Conservation (phyloP, 495 filamentous ascomycete genomes). For the Annulohypoxylon bovei region DNA sequence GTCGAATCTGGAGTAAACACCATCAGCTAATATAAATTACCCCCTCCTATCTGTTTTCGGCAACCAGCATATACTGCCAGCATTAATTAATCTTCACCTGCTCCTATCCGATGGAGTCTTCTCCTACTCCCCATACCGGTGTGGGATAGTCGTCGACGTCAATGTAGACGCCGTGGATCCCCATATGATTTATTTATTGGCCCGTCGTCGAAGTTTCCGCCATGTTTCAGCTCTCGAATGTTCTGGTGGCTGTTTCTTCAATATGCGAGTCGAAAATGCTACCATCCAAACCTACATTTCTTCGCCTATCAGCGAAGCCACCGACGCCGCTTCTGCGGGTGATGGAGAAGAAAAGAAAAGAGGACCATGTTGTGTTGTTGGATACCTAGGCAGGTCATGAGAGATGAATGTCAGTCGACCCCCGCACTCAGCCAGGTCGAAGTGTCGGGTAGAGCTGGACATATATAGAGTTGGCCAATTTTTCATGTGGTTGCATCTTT, state of each 20-base stretch:
- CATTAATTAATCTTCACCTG: constrained; percentile 12
- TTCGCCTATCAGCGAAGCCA: not conserved
- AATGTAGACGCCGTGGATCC: not conserved
- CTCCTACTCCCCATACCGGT: not conserved
- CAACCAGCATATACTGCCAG: constrained; percentile 2
- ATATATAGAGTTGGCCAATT: not conserved
- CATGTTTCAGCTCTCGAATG: constrained; percentile 2
- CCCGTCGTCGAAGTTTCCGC: not conserved
- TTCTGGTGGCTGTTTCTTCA: not conserved
- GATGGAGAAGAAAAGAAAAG: not conserved
- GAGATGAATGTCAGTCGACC: not conserved
- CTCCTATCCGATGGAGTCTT: not conserved
- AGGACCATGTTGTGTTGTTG: not conserved
- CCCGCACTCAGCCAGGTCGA: constrained; percentile 7
- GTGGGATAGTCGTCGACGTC: constrained; percentile 2
- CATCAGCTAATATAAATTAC: constrained; percentile 25
- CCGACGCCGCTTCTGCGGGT: not conserved
- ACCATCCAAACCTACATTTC: not conserved
- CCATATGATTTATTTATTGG: constrained; percentile 18
- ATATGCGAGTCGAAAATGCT: not conserved
- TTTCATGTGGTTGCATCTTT: not conserved
- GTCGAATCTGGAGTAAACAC: constrained; percentile 12
- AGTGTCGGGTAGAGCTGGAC: not conserved
- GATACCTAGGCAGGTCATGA: not conserved
- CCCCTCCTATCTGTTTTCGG: not conserved